Conservation (phyloP, 2,329 filamentous ascomycete genomes). For the Pseudogymnoascus pannorum region DNA sequence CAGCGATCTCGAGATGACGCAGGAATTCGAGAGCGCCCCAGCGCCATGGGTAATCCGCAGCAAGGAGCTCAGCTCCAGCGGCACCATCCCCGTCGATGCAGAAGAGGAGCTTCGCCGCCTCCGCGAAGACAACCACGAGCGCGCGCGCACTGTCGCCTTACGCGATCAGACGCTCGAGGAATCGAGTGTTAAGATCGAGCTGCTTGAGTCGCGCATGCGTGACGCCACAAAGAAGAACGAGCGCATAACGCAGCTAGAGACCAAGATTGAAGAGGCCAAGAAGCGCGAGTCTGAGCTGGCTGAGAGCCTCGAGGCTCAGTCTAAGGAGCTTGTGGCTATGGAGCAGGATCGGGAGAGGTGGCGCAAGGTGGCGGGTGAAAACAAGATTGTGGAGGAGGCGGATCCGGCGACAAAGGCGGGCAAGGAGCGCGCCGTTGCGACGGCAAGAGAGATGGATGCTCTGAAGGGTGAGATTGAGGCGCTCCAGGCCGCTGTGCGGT, state of each 20-base stretch:
- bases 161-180: slow-evolving; percentile 81
- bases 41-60: slow-evolving; percentile 81
- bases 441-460: slow-evolving; percentile 64
- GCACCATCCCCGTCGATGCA: slow-evolving; percentile 70
- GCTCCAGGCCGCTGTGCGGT: slow-evolving; percentile 58
- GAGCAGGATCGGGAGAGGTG: slow-evolving; percentile 62
- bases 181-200: slow-evolving; percentile 84
- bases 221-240: slow-evolving; percentile 73
- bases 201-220: slow-evolving; percentile 78
- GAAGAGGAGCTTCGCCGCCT: slow-evolving; percentile 78
- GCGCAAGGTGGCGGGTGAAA: slow-evolving; percentile 62
- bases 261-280: slow-evolving; percentile 46
- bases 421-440: slow-evolving; percentile 61
- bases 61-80: slow-evolving; percentile 73
- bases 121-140: slow-evolving; percentile 72
- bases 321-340: slow-evolving; percentile 56
- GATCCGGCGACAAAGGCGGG: slow-evolving; percentile 46
- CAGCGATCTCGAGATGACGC: slow-evolving; percentile 61
- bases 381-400: slow-evolving; percentile 44
- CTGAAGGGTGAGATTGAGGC: slow-evolving; percentile 62
- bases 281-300: slow-evolving; percentile 45
- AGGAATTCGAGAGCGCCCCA: slow-evolving; percentile 69
- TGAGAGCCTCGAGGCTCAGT: slow-evolving; percentile 60
- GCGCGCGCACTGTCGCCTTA: slow-evolving; percentile 61
- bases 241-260: slow-evolving; percentile 58